Conservation (phyloP, 108 stramenopile species). For the Aurantiochytrium sp. region DNA sequence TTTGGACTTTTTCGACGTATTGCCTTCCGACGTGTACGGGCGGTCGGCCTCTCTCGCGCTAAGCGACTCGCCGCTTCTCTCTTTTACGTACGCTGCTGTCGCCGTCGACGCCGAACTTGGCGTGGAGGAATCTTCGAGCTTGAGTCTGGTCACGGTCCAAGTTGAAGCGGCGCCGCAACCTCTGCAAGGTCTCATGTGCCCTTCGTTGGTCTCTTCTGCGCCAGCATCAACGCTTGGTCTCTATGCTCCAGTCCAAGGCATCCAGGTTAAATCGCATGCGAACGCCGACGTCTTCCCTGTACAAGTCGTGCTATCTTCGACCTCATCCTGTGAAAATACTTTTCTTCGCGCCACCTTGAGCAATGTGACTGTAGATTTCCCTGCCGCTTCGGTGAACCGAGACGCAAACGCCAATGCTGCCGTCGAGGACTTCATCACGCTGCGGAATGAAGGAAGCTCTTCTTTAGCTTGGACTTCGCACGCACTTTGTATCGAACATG, state of each 20-base stretch:
- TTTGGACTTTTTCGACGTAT: background rate
- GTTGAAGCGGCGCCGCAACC: too few species aligned
- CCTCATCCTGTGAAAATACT: background rate
- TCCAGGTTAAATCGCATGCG: background rate
- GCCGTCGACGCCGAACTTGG: background rate
- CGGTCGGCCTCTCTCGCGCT: background rate
- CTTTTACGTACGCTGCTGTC: background rate
- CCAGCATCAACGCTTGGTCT: background rate
- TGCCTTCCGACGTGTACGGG: background rate
- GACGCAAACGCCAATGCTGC: background rate
- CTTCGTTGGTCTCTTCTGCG: background rate
- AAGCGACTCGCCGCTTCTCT: background rate
- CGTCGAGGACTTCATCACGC: background rate
- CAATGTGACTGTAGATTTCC: background rate
- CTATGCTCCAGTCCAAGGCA: background rate
- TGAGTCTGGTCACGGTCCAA: too few species aligned
- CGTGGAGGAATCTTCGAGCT: background rate
- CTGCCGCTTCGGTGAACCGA: background rate
- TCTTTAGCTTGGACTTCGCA: background rate
- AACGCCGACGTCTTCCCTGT: background rate
- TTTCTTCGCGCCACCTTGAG: background rate
- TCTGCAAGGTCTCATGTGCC: too few species aligned
- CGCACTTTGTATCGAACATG: background rate
- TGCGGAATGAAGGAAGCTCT: background rate
- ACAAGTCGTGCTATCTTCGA: background rate